These are phyloP conservation scores for Sextonia rubra DNA, from an alignment of 164 flowering plant genomes.

Conservation along the genomic window DNA sequence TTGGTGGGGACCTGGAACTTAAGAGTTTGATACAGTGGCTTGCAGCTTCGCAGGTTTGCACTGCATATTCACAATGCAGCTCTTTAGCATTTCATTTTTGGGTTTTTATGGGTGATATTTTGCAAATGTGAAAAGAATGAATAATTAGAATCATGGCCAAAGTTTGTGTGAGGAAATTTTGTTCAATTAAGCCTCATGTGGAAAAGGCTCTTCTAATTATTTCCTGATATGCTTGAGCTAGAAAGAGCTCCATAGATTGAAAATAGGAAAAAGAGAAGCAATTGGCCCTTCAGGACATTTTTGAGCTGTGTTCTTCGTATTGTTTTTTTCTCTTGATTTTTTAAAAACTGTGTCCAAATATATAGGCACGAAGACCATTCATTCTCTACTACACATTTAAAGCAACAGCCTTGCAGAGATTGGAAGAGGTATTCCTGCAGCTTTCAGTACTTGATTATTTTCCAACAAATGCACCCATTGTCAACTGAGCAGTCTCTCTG, in stretches of 20 bases:
- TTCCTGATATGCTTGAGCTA: background rate
- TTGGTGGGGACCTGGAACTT: constrained; percentile 88
- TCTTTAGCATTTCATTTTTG: background rate
- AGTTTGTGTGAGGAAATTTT: background rate
- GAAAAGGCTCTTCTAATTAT: background rate
- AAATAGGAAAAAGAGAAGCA: background rate
- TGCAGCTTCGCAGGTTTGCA: constrained; percentile 84
- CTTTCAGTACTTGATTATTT: background rate
- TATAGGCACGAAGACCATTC: constrained; percentile 76
- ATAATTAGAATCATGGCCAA: background rate
- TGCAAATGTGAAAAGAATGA: background rate
- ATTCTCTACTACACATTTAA: constrained; percentile 66
- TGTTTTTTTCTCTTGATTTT: background rate
- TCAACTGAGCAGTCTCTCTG: background rate
- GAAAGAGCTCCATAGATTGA: background rate
- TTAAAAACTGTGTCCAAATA: background rate
- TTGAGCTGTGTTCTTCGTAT: background rate
- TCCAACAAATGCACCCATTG: background rate
- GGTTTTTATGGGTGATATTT: background rate
- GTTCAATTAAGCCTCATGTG: background rate
- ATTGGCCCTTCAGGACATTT: background rate
- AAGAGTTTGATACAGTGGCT: constrained; percentile 87
- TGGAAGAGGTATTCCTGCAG: constrained; percentile 48
- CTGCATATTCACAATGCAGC: background rate
- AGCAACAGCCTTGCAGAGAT: constrained; percentile 33